These are phyloP conservation scores for Talaromyces sp. DNA, from an alignment of 2,329 filamentous ascomycete genomes.

Conservation along the genomic window DNA sequence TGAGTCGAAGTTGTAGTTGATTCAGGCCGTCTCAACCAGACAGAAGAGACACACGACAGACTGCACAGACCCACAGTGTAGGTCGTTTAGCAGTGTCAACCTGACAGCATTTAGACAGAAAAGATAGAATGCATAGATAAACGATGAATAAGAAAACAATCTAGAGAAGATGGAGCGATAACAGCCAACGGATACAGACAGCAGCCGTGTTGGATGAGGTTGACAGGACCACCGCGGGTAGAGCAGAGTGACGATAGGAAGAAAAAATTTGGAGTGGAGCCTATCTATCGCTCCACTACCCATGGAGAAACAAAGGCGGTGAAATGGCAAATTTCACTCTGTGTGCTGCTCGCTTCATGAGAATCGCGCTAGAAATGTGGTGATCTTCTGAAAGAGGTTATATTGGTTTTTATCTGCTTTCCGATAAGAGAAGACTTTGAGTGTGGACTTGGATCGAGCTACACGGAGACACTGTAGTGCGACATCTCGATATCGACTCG, in stretches of 20 bases:
- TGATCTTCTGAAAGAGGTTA: background rate
- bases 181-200: background rate
- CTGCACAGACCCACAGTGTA: background rate
- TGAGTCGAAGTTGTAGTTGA: background rate
- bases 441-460: background rate
- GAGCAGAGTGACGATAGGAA: slow-evolving; percentile 9
- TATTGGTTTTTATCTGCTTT: background rate
- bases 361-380: background rate
- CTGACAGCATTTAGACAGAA: background rate
- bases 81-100: background rate
- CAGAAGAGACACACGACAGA: slow-evolving; percentile 9
- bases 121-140: background rate
- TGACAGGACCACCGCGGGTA: background rate
- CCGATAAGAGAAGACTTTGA: background rate
- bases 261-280: slow-evolving; percentile 17
- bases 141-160: background rate
- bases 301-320: slow-evolving; percentile 8
- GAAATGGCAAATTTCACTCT: background rate
- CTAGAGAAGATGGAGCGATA: background rate
- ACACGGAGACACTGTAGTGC: background rate
- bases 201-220: background rate
- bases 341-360: slow-evolving; percentile 9
- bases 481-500: background rate
- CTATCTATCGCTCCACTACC: background rate
- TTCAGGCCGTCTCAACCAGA: background rate